Conservation (phyloP, 306 rosid genomes). For the Arachis hypogaea region DNA sequence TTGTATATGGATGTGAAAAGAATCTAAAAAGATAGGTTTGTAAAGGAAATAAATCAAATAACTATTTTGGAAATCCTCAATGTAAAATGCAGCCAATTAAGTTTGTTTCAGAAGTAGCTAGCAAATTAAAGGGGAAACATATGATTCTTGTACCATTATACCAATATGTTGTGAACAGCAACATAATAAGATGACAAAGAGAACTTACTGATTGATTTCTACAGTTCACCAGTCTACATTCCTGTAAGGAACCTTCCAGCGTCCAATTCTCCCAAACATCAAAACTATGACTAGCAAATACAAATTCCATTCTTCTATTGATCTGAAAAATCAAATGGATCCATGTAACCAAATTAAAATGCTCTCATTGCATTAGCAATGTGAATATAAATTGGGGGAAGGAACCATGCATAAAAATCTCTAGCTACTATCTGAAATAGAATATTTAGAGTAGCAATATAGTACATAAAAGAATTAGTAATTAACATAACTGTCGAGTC, state of each 20-base stretch:
- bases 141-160: slow-evolving; percentile 10
- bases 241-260: slow-evolving; percentile 82
- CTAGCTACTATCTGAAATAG: slow-evolving; percentile 20
- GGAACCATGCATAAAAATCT: slow-evolving; percentile 18
- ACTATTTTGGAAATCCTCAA: slow-evolving; percentile 21
- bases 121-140: slow-evolving; percentile 10
- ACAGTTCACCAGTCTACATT: slow-evolving; percentile 90
- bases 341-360: slow-evolving; percentile 30
- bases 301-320: slow-evolving; percentile 90
- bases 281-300: slow-evolving; percentile 98
- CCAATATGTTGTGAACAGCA: slow-evolving; percentile 1
- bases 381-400: slow-evolving; percentile 32
- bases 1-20: background rate
- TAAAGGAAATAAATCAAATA: background rate
- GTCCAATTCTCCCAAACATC: slow-evolving; percentile 99
- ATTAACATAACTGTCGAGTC: background rate
- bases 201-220: slow-evolving; percentile 78
- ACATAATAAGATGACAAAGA: slow-evolving; percentile 29
- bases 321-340: slow-evolving; percentile 60
- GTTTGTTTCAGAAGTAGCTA: slow-evolving; percentile 12
- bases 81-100: slow-evolving; percentile 25
- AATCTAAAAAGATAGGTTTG: background rate
- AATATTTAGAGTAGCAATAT: slow-evolving; percentile 5
- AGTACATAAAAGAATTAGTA: slow-evolving; percentile 24
- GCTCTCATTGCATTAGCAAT: slow-evolving; percentile 22